A percentile compares a stretch with the other conserved stretches of the same genome.
These are phyloP conservation scores for Rhodomyrtus psidioides DNA, from an alignment of 441 rosid species.

Conservation along the genomic window DNA sequence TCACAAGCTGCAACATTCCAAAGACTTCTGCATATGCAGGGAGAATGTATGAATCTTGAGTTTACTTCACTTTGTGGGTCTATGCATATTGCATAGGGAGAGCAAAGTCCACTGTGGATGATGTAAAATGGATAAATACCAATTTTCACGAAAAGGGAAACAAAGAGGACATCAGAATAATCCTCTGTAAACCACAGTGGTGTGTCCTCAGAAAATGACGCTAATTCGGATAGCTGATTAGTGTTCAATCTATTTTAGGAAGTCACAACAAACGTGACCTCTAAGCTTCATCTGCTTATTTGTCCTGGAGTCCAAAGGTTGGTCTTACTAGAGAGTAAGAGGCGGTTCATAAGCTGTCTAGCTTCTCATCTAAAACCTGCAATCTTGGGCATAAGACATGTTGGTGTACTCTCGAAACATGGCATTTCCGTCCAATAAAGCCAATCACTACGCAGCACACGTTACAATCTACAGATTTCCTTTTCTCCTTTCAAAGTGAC, in stretches of 20 bases:
- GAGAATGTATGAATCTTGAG: background rate
- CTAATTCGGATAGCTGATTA: background rate
- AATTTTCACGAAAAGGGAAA: background rate
- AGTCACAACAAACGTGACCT: background rate
- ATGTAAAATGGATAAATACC: background rate
- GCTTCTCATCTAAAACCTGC: background rate
- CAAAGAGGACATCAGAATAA: background rate
- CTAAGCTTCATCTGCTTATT: background rate
- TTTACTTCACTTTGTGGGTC: background rate
- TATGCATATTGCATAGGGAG: background rate
- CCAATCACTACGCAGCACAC: background rate
- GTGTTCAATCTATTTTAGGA: background rate
- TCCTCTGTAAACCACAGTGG: background rate
- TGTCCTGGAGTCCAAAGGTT: background rate
- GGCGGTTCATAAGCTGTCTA: background rate
- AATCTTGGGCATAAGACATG: background rate
- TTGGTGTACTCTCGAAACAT: background rate
- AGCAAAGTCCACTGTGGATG: background rate
- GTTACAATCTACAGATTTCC: background rate
- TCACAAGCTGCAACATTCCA: background rate
- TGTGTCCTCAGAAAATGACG: background rate
- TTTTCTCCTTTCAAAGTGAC: background rate
- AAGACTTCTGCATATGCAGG: background rate
- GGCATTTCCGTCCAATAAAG: background rate
- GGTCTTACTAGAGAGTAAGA: background rate